Conservation (phyloP, 139 green algal species). For the Dunaliella sp. region DNA sequence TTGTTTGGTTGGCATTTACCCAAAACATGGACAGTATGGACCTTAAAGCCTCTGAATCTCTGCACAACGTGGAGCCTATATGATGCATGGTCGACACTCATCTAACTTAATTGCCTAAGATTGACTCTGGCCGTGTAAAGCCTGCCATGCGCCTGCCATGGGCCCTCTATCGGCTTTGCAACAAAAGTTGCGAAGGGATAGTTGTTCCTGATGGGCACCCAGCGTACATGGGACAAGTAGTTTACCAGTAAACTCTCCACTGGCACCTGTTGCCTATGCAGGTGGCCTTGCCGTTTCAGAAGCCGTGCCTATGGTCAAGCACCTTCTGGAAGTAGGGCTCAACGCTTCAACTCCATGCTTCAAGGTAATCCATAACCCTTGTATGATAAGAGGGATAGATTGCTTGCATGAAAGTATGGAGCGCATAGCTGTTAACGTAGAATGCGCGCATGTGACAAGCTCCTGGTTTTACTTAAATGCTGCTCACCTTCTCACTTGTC, state of each 20-base stretch:
- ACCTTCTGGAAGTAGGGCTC: not conserved
- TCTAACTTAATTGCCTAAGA: too few species aligned
- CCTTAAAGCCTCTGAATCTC: too few species aligned
- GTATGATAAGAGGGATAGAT: not conserved
- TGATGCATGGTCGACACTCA: too few species aligned
- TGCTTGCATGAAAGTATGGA: not conserved
- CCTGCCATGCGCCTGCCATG: too few species aligned
- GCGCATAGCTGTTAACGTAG: too few species aligned
- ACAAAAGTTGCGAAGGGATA: not conserved
- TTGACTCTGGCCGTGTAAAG: too few species aligned
- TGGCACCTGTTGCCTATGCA: too few species aligned
- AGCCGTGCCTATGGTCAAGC: not conserved
- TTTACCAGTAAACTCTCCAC: too few species aligned
- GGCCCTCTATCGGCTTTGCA: not conserved
- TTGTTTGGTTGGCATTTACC: too few species aligned
- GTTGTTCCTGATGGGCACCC: not conserved
- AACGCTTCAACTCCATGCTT: not conserved
- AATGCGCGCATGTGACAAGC: not conserved
- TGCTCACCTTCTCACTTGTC: not conserved
- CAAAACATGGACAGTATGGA: too few species aligned
- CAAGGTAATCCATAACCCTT: not conserved
- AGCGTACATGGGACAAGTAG: not conserved
- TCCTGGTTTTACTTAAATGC: not conserved
- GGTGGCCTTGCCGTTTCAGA: not conserved
- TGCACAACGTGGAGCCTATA: too few species aligned